Evolutionary conservation across 768 basidiomycete species (phyloP).

Genomic region (Naematelia encephala): DNA sequence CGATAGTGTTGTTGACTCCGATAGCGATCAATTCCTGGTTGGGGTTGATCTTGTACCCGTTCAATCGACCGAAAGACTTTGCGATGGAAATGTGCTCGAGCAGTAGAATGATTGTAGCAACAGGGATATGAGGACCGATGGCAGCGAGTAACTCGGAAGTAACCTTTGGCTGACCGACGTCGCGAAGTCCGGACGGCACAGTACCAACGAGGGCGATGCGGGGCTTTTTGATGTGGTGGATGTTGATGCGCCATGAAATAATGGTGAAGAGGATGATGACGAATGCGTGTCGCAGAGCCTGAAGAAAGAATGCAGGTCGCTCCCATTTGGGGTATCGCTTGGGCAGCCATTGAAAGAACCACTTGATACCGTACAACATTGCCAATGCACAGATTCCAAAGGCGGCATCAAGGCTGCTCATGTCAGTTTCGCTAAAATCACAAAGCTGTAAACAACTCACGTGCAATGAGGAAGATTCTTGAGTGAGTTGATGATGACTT

Average conservation of each 20-base stretch:
- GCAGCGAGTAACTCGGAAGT: conserved; percentile 60
- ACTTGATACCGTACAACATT: conserved; percentile 50
- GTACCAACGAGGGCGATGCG: conserved; percentile 78
- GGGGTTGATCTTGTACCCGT: conserved; percentile 80
- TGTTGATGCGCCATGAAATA: conserved; percentile 79
- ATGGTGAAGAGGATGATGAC: conserved; percentile 73
- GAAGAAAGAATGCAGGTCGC: conserved; percentile 65
- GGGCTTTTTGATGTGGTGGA: conserved; percentile 62
- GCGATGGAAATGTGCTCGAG: conserved; percentile 96
- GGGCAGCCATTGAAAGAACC: conserved; percentile 33
- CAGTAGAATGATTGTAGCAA: conserved; percentile 59
- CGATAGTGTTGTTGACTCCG: conserved; percentile 91
- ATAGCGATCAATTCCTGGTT: conserved; percentile 96
- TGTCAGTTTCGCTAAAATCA: background rate
- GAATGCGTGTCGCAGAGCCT: conserved; percentile 51
- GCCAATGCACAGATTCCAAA: conserved; percentile 78
- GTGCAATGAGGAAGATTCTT: conserved; percentile 62
- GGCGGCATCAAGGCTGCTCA: conserved; percentile 75
- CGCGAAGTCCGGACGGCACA: conserved; percentile 71
- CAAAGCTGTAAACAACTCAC: conserved; percentile 1
- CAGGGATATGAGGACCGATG: conserved; percentile 64
- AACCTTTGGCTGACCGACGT: conserved; percentile 57
- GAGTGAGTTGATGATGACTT: conserved; percentile 88
- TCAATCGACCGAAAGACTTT: conserved; percentile 91
- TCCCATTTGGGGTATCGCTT: conserved; percentile 39